Base-by-base conservation (phyloP, 2,329 filamentous ascomycete species). In the Pseudocercospora musae region DNA sequence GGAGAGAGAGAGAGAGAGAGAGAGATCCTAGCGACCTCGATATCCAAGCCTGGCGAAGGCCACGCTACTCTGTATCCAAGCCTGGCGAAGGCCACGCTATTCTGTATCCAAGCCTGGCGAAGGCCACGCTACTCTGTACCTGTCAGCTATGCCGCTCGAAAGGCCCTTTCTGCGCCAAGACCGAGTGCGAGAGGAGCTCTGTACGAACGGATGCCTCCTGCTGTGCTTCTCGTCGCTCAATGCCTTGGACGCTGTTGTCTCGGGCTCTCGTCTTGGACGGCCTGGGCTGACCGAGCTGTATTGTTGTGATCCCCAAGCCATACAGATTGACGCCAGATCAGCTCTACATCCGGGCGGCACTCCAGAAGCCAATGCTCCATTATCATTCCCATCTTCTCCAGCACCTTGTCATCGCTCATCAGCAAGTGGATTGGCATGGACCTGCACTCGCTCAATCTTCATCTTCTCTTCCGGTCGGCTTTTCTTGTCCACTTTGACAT, bases 381-480 rank as follows among this genome's bases (percentile, higher is more conserved):
- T 40, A 3, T 37, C 33, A n/a, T 31, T 11, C 1, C 7, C 2
- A 15, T 5, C 33, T 6, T 5, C 10, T n/a, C 33, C 33, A 40
- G 6, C 37, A 8, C 2, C 4, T 40, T 3, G 62, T 73, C 70
- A 75, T 66, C 71, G 65, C 64, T 75, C 73, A 57, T 76, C 74
- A 11, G 91, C 90, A 65, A 94, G 72, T 0, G 91, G 91, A 70
- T 95, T 95, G 18, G 91, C 90, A 76, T 94, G 91, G 2, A 94
- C 83, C 1, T 87, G 89, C 23, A 93, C 82, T 8, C 78, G 83
- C 71, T 91, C 84, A 60, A 95, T 91, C 67, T 80, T 79, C 25
- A 89, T 80, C 61, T 82, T 80, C 72, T 89, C 83, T 77, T 87
- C 87, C 0, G 90, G 90, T 55, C 90, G 80, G 70, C 84, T 87